Base-by-base conservation (phyloP, 1,284 basidiomycete species). In the Fomes fomentarius region DNA sequence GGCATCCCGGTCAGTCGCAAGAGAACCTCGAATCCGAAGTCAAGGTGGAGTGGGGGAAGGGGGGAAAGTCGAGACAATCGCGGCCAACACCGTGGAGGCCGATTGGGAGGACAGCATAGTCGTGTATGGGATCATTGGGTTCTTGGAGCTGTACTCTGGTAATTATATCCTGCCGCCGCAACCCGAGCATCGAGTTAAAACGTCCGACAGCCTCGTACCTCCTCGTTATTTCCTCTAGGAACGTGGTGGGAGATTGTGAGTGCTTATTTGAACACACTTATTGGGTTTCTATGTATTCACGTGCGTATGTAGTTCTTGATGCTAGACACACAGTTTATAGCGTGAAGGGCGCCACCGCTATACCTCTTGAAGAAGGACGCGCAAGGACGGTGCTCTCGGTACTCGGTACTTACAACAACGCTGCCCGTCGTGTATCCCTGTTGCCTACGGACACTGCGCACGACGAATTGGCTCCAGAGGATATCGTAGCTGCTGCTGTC, bases 101-200 rank as follows among this genome's bases (percentile, higher is more conserved):
- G 75, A 81, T 63, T 90, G 87, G 85, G 65, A 71, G 7, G 75
- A 79, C 11, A 71, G 76, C 54, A 79, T 81, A 35, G 69, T 89
- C 35, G 78, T 89, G 12, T 86, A 89, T 68, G 90, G 90, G 10
- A 79, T 93, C 57, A 72, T 91, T 39, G 89, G 89, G 4, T 74
- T 88, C 17, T 65, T 92, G 58, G 82, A 85, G 57, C 71, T 93
- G 28, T 89, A 83, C 66, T 78, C 83, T 63, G 82, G 90, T 91
- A 71, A 53, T 74, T 69, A 35, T 31, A 39, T 37, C 42, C 45
- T 54, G n/a, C 34, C 39, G 45, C 22, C 40, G n/a, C n/a, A 22
- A 17, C 12, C 24, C 41, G 3, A 31, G 39, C 37, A 26, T 45
- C 34, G 10, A 52, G 54, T 60, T 40, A 51, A 51, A 37, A 28